A percentile compares a stretch with the other conserved stretches of the same genome.
phyloP scores from a whole-genome alignment of 1,139 yeast genomes.

The Torulaspora pretoriensis region DNA sequence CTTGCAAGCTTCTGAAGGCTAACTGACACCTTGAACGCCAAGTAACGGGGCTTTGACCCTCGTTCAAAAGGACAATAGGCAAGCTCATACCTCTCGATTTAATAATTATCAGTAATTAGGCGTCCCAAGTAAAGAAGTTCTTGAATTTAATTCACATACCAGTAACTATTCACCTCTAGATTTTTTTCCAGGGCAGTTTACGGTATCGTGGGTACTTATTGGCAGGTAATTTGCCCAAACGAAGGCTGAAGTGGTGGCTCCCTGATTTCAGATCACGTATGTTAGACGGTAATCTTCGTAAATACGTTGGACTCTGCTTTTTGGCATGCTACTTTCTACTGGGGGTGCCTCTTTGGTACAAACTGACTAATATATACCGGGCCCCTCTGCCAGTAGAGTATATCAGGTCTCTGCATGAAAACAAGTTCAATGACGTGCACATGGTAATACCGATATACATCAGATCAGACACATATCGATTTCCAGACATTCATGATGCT shows the following conservation, averaged over 20 bases:
- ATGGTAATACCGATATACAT: slow-evolving; percentile 49
- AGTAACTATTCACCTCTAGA: not conserved
- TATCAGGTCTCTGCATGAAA: slow-evolving; percentile 43
- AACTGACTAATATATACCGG: slow-evolving; percentile 68
- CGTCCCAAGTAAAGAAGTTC: not conserved
- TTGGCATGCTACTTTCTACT: slow-evolving; percentile 43
- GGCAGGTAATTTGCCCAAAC: not conserved
- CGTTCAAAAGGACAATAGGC: slow-evolving; percentile 3
- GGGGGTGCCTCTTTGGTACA: slow-evolving; percentile 74
- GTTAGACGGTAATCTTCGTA: slow-evolving; percentile 19
- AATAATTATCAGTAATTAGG: not conserved
- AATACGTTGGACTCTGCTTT: slow-evolving; percentile 27
- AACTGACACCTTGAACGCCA: not conserved
- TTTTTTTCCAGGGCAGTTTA: too few species aligned
- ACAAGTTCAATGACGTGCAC: slow-evolving; percentile 30
- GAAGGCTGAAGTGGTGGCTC: not conserved
- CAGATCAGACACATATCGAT: slow-evolving; percentile 36
- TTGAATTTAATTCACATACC: not conserved
- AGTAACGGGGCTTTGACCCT: not conserved
- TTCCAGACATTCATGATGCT: slow-evolving; percentile 46
- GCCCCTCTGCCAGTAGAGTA: slow-evolving; percentile 64
- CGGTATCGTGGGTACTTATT: not conserved
- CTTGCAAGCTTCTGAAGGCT: not conserved
- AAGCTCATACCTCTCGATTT: not conserved
- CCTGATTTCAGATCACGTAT: not conserved